Evolutionary conservation across 1,284 basidiomycete genomes (phyloP).

Genomic region (Paramarasmius palmivorus): DNA sequence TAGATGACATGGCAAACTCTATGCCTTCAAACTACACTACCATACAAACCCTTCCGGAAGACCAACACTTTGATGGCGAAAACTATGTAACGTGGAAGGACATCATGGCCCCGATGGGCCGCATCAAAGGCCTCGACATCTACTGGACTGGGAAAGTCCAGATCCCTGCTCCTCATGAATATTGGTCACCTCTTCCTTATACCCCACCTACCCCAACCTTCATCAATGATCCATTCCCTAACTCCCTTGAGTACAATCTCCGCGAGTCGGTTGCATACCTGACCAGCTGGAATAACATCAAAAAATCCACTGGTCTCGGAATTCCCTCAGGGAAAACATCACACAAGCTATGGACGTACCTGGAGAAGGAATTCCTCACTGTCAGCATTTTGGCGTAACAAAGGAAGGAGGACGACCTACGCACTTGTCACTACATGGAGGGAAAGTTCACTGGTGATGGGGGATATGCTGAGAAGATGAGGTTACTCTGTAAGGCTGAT

Average conservation of each 20-base stretch:
- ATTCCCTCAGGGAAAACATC: background rate
- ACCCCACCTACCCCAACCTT: background rate
- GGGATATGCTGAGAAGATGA: slow-evolving; percentile 4
- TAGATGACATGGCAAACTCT: too few relatives aligned
- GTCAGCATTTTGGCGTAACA: background rate
- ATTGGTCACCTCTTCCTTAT: too few relatives aligned
- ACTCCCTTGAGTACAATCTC: background rate
- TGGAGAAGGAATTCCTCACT: background rate
- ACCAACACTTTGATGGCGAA: slow-evolving; percentile 6
- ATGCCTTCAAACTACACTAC: slow-evolving; percentile 2
- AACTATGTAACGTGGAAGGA: slow-evolving; percentile 5
- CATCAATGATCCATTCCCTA: slow-evolving; percentile 1
- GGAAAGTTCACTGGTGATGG: slow-evolving; percentile 8
- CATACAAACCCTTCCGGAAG: background rate
- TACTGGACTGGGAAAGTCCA: slow-evolving; percentile 4
- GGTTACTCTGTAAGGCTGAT: background rate
- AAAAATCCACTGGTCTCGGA: background rate
- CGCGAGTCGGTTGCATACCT: slow-evolving; percentile 5
- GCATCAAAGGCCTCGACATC: background rate
- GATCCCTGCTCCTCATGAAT: background rate
- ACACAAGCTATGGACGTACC: background rate
- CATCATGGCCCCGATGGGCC: background rate
- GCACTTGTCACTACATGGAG: background rate
- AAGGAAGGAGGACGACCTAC: slow-evolving; percentile 1
- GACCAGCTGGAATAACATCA: slow-evolving; percentile 1